Evolutionary conservation across 257 asterid genomes (phyloP), one percentile per base, ranked within the genome.

Genomic region (Nemophila menziesii): DNA sequence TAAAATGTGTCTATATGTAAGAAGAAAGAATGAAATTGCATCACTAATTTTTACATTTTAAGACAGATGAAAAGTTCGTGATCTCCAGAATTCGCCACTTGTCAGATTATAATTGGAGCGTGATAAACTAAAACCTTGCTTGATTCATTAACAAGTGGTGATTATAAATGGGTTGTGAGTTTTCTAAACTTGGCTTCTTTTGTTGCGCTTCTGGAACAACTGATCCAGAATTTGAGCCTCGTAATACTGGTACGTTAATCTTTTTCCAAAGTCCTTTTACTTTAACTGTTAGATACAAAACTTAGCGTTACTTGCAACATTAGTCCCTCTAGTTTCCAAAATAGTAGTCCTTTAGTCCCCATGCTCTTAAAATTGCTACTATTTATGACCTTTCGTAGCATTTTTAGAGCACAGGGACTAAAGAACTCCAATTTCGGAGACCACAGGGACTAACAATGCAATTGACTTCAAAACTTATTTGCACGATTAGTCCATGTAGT

Each of bases 111-210:
- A 13, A 7, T 29, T 29, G 11, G 46, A 17, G 46, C 23, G 22
- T 38, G 5, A 39, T 41, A 46, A 42, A 5, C 18, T 26, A 46
- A 46, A 42, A 5, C 18, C 22, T n/a, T 13, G 22, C 33, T 22
- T 16, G 18, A 18, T 50, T 29, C 19, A 43, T 14, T 13, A 24
- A 16, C 6, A 20, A 34, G 46, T 44, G 42, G 40, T 40, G 54
- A 29, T 50, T 12, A 52, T 63, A 29, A 37, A 73, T 73, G 77
- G 81, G 80, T 43, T 62, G 77, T 22, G 57, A 36, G 45, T 65
- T 58, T 62, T 73, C 80, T 10, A 69, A 65, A 45, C 24, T 65
- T 44, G 33, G 54, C n/a, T 55, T 44, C 1, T 65, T 59, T 48
- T 73, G 81, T 49, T 73, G 73, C 57, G 47, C 46, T 37, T 44